Evolutionary conservation across 805 yeast species (phyloP), one percentile per base, ranked within the genome.

Genomic region (Wickerhamiella spandovensis): DNA sequence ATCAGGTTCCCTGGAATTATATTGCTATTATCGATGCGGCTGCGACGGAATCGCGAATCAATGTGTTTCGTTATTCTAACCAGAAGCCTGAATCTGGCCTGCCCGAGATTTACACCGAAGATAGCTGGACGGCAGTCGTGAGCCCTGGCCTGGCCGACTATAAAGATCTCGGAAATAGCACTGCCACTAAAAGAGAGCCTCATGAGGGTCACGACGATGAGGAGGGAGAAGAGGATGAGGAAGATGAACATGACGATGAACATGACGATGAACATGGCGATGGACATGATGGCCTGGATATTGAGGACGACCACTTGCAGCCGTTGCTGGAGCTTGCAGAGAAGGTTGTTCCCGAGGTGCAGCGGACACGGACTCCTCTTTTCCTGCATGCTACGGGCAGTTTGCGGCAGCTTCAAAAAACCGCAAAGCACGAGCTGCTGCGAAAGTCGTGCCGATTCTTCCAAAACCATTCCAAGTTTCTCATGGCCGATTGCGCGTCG

Each of bases 11-110:
- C 4, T 54, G 57, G 57, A 60, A 57, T 38, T 88, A 84, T 67
- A 94, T 95, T 25, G 79, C 89, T 17, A 94, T 89, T 9, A 75
- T 90, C 2, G 98, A 90, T 64, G 84, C 95, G 0, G 97, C 97
- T 0, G 85, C 96, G 0, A 82, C 94, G 0, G 96, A 96, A 0
- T 85, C 96, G 1, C 71, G 97, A 45, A 73, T 84, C 10, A 90
- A 86, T 64, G 74, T 90, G 9, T 90, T 84, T 64, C 74, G 73
- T 50, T 81, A 58, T 48, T 51, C 47, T 23, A 32, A 50, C 62
- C 18, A 43, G 24, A 12, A 43, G 30, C 28, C 47, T 15, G 37
- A 20, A n/a, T 44, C 30, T 24, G 22, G 28, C 8, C 41, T 47
- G 4, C 43, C 54, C 3, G 39, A 53, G 3, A 54, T 65, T 3